Conservation (phyloP, 352 stramenopile species). For the Globisporangium radiosum region DNA sequence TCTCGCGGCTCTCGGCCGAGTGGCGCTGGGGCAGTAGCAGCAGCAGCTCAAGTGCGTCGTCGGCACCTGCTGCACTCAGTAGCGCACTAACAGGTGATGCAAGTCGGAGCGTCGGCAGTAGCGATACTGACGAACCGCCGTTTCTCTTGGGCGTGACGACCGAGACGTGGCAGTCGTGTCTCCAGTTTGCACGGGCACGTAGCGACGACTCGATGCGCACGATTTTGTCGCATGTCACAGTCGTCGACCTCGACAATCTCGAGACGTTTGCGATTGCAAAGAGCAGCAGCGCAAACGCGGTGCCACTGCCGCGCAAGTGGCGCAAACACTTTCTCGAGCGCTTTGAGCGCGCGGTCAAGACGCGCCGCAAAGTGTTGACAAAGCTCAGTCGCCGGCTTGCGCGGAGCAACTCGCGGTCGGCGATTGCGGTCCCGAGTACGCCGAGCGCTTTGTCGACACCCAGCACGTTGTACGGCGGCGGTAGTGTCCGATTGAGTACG, state of each 20-base stretch:
- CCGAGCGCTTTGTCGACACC: constrained; percentile 23
- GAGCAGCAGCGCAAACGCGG: constrained; percentile 35
- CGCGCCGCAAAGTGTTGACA: constrained; percentile 51
- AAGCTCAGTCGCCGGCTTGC: constrained; percentile 31
- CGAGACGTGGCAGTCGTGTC: constrained; percentile 64
- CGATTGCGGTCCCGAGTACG: constrained; percentile 22
- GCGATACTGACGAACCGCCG: constrained; percentile 32
- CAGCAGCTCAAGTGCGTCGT: not conserved
- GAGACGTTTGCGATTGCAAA: constrained; percentile 46
- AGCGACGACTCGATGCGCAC: constrained; percentile 41
- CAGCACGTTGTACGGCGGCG: constrained; percentile 15
- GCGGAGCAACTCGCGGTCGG: not conserved
- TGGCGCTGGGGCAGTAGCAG: constrained; percentile 48
- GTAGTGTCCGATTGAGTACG: not conserved
- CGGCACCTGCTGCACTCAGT: not conserved
- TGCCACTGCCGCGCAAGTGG: constrained; percentile 67
- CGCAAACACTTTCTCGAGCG: constrained; percentile 66
- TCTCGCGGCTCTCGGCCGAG: constrained; percentile 49
- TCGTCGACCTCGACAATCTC: constrained; percentile 61
- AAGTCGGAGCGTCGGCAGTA: not conserved
- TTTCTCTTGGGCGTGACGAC: constrained; percentile 61
- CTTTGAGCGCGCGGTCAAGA: constrained; percentile 61
- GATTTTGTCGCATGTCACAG: constrained; percentile 52
- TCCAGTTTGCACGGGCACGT: constrained; percentile 36
- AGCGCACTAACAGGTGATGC: not conserved